Conservation (phyloP, 805 yeast genomes). For the Suhomyces kilbournensis region DNA sequence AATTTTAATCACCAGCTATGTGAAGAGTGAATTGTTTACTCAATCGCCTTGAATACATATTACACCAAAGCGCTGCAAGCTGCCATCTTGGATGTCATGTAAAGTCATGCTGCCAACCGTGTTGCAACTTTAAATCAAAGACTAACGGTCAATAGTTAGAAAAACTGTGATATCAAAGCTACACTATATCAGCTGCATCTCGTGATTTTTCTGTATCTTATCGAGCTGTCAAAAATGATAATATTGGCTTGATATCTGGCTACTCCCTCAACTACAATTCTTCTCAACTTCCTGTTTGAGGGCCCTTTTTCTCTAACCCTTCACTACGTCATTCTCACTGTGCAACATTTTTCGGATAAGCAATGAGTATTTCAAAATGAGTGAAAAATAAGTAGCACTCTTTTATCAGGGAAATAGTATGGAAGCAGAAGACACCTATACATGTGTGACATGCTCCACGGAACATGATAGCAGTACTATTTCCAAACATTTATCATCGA, state of each 20-base stretch:
- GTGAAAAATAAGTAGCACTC: background rate
- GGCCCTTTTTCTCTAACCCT: background rate
- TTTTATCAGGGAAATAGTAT: background rate
- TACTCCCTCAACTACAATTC: background rate
- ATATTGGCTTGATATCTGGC: too few species aligned
- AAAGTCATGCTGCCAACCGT: too few species aligned
- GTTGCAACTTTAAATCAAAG: too few species aligned
- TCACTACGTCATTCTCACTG: background rate
- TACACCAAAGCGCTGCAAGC: too few species aligned
- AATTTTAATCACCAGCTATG: background rate
- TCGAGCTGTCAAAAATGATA: background rate
- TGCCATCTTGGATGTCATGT: too few species aligned
- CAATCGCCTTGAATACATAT: too few species aligned
- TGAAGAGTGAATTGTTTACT: background rate
- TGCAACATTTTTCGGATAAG: background rate
- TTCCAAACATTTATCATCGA: constrained; percentile 49
- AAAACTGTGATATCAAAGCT: too few species aligned
- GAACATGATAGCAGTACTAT: constrained; percentile 35
- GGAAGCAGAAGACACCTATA: constrained; percentile 17
- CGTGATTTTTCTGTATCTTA: background rate
- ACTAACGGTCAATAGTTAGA: too few species aligned
- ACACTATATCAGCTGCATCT: constrained; percentile 23
- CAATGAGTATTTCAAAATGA: background rate
- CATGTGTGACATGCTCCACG: constrained; percentile 47
- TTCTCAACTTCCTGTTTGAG: background rate